Percentiles rank a stretch among this genome's conserved stretches.
Conservation (phyloP, 768 basidiomycete species). For the Lyophyllum semitale region DNA sequence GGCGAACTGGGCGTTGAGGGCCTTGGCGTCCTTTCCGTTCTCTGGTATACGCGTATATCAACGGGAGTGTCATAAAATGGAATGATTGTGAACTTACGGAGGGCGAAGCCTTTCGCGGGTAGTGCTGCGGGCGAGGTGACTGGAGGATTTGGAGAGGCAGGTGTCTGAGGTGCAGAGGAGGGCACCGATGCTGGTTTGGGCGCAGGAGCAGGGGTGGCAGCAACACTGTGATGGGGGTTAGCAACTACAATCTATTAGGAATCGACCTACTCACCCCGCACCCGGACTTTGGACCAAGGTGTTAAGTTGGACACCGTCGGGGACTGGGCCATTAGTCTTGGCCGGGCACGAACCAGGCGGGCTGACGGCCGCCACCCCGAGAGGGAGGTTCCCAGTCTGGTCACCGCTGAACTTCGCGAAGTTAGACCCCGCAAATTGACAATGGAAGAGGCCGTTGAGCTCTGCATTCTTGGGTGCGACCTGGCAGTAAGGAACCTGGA, state of each 20-base stretch:
- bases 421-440: conserved; percentile 46
- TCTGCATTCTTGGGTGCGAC: conserved; percentile 47
- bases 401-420: conserved; percentile 43
- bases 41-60: too few relatives aligned
- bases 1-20: conserved; percentile 25
- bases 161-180: background rate
- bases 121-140: background rate
- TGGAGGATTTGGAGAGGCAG: background rate
- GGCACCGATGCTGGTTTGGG: background rate
- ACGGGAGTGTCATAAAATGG: background rate
- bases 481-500: conserved; percentile 52
- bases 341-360: conserved; percentile 51
- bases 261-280: conserved; percentile 7
- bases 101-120: background rate
- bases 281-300: conserved; percentile 37
- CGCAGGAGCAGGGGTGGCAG: background rate
- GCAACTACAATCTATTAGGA: background rate
- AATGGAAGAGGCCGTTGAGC: conserved; percentile 56
- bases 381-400: conserved; percentile 46
- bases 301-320: conserved; percentile 46
- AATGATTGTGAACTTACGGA: background rate
- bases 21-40: conserved; percentile 20
- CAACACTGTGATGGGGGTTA: background rate
- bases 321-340: conserved; percentile 40
- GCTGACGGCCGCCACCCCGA: conserved; percentile 39